Conservation (phyloP, 179 eudicot species). For the Corrigiola litoralis region DNA sequence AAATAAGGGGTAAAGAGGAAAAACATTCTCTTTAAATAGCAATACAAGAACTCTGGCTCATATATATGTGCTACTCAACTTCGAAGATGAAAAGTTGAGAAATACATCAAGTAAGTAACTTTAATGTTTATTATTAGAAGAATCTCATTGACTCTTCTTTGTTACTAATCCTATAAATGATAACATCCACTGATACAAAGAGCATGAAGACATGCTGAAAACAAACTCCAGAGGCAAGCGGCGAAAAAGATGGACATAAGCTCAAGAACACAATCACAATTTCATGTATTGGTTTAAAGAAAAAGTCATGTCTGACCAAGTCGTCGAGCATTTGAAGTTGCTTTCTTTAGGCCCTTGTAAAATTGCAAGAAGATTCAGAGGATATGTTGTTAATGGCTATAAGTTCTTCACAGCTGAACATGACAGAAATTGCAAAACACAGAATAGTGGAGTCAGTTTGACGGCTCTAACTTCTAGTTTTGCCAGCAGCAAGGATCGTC, state of each 20-base stretch:
- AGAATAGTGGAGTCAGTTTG: slow-evolving; percentile 7
- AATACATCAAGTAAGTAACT: not conserved
- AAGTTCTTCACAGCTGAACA: not conserved
- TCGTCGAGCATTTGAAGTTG: not conserved
- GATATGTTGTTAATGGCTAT: slow-evolving; percentile 5
- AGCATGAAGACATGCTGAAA: not conserved
- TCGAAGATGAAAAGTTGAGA: not conserved
- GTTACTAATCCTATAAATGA: too few relatives aligned
- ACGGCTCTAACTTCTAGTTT: slow-evolving; percentile 5
- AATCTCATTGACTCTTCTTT: too few relatives aligned
- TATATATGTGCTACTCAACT: slow-evolving; percentile 11
- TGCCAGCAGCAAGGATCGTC: slow-evolving; percentile 3
- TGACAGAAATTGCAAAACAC: not conserved
- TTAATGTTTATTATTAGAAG: too few relatives aligned
- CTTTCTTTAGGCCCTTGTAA: slow-evolving; percentile 2
- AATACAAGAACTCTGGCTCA: not conserved
- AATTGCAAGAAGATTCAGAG: not conserved
- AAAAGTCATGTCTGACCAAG: not conserved
- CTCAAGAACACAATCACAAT: not conserved
- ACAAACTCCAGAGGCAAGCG: not conserved
- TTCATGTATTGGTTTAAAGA: slow-evolving; percentile 4
- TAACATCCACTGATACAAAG: not conserved
- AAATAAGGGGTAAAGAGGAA: not conserved
- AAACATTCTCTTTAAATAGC: not conserved
- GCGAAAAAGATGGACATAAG: slow-evolving; percentile 10